Percentiles rank a stretch among this genome's conserved stretches.
Conservation (phyloP, 1,284 basidiomycete species). For the Microbotryum intermedium region DNA sequence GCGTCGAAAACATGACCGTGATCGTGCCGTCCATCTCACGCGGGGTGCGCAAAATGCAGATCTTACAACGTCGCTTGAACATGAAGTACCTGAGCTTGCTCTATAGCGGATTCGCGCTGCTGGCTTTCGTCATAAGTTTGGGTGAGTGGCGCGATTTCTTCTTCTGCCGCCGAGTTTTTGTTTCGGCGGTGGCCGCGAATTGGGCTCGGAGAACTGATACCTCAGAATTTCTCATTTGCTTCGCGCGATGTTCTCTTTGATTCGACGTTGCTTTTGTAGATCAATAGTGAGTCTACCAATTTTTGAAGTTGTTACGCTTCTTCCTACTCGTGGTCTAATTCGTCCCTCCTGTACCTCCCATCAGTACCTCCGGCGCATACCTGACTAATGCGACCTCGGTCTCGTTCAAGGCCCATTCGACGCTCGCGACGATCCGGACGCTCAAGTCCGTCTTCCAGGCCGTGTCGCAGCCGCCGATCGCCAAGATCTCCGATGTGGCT, state of each 20-base stretch:
- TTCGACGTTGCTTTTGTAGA: no score
- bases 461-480: slow-evolving; percentile 35
- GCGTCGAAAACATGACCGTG: no score
- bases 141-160: slow-evolving; percentile 33
- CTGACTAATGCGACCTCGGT: slow-evolving; percentile 35
- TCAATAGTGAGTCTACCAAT: no score
- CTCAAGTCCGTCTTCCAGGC: slow-evolving; percentile 38
- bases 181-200: no score
- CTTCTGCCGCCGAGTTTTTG: no score
- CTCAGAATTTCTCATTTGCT: no score
- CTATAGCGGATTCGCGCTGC: slow-evolving; percentile 35
- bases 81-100: slow-evolving; percentile 31
- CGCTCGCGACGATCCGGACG: slow-evolving; percentile 36
- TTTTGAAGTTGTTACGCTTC: no score
- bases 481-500: slow-evolving; percentile 38
- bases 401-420: slow-evolving; percentile 35
- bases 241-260: no score
- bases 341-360: no score
- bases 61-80: slow-evolving; percentile 29
- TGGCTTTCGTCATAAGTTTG: slow-evolving; percentile 37
- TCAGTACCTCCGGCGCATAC: slow-evolving; percentile 22
- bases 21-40: slow-evolving; percentile 1
- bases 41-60: slow-evolving; percentile 38
- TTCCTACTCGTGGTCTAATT: no score
- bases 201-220: no score